Base-by-base conservation (phyloP, 805 yeast genomes). In the Grigorovia jiainica region DNA sequence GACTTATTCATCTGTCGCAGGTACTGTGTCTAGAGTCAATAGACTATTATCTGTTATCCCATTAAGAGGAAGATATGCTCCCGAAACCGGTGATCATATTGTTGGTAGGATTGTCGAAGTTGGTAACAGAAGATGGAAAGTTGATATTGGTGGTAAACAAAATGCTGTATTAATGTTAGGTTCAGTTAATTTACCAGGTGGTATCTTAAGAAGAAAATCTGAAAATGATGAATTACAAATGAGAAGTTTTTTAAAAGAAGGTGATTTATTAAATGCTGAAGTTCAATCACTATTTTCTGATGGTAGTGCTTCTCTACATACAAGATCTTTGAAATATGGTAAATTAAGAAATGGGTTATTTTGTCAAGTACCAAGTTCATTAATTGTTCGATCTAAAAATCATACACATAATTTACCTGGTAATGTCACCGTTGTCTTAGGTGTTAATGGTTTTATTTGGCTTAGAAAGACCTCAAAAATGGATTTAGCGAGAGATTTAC, bases 391-490 rank as follows among this genome's bases (percentile, higher is more conserved):
- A 55, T 78, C 95, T 5, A 86, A 89, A 54, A 82, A 85, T 52
- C 97, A 92, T 61, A 74, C 89, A 16, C 87, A 85, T 64, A 75
- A 76, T 44, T 69, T 92, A n/a, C 95, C 96, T 1, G 97, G 97
- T n/a, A 85, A 84, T 52, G 86, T 92, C 27, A 87, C 89, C 52
- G 72, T 83, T 38, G 87, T 92, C 38, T 66, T 94, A 34, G 98
- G 99, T 25, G 94, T 90, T 8, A 92, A 94, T 60, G 98, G 99
- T 4, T 90, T 74, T 57, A 75, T 92, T 36, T 92, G 98, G 98
- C 65, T 92, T 40, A 77, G 85, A 55, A 86, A 86, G 57, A 77
- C 92, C 0, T 63, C 70, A 3, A 54, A 57, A 38, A 43, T 52
- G 57, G 51, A 59, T 42, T 43, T 57, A 31, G 54, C 60, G 1